Base-by-base conservation (phyloP, 352 stramenopile species). In the Globisporangium emineosum region DNA sequence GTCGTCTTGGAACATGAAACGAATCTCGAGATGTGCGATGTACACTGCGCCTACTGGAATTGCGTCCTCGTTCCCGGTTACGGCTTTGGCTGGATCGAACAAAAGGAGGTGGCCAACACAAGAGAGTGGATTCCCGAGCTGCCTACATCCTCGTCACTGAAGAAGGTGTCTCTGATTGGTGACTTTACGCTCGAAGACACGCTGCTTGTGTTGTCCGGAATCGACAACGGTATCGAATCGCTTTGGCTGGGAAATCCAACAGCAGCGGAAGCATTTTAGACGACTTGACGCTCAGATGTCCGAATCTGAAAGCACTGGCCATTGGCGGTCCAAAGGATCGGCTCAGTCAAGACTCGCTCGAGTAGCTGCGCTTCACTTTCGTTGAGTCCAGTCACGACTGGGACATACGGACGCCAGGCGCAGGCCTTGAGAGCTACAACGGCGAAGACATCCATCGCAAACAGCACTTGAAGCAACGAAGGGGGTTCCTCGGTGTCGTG, bases 401-500 rank as follows among this genome's bases (percentile, higher is more conserved):
- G 43, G 43, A 29, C 6, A 51, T 29, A 23, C 43, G 43, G 15
- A 51, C 43, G 43, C 43, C n/a, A 27, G 19, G 43, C 5, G 43
- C 19, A 25, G 5, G 43, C 5, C n/a, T 51, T 27, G 43, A 76
- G 30, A 63, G 78, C 64, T 65, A 86, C 70, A 71, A 88, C 66
- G 82, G 94, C 67, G 86, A 96, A 56, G 83, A 93, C 71, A 91
- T 93, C 73, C 78, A 13, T 13, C 43, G 7, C n/a, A 13, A 23
- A 3, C 3, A 23, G 7, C 43, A 25, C 9, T 23, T 25, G 23
- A 51, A 51, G 43, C 43, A 25, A 29, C 43, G 43, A 12, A 17
- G n/a, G 43, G 43, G 0, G n/a, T 51, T 51, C 43, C 43, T 51
- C 1, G 15, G 43, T 12, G 19, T 29, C 23, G 6, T 29, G 19